Percentiles rank a stretch among this genome's conserved stretches.
Evolutionary conservation across 148 eudicot species (phyloP).

Genomic region (Silene conica): DNA sequence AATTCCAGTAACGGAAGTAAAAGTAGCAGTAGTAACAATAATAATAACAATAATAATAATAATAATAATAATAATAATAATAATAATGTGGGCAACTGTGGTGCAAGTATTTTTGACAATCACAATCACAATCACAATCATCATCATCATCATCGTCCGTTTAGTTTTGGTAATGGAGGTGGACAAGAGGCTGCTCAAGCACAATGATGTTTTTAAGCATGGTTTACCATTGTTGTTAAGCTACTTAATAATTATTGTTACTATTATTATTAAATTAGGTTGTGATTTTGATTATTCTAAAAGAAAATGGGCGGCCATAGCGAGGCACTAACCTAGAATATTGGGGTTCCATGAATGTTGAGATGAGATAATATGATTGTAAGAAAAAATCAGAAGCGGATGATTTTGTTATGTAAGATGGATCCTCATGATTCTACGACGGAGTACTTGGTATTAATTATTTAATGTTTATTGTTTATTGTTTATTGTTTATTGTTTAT

Average conservation of each 20-base stretch:
- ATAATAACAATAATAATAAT: no score
- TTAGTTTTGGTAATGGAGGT: constrained; percentile 23
- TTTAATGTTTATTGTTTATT: no score
- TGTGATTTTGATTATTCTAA: no score
- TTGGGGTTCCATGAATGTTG: constrained; percentile 4
- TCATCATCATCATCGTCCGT: background rate
- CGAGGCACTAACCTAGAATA: no score
- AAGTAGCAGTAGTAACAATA: background rate
- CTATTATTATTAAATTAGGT: background rate
- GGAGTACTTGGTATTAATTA: no score
- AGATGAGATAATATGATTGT: no score
- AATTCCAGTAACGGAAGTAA: background rate
- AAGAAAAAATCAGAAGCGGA: background rate
- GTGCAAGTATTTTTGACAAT: constrained; percentile 7
- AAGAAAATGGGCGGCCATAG: no score
- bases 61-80: no score
- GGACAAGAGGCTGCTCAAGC: constrained; percentile 22
- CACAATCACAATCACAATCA: constrained; percentile 10
- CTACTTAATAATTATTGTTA: background rate
- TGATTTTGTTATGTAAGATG: background rate
- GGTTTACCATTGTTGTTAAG: no score
- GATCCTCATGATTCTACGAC: constrained; percentile 5
- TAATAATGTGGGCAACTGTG: background rate
- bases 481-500: no score
- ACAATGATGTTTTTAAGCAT: constrained; percentile 17